Percentiles rank a stretch among this genome's conserved stretches.
These are phyloP conservation scores for Lignosus rhinocerotis DNA, from an alignment of 1,284 basidiomycete species.

Conservation along the genomic window DNA sequence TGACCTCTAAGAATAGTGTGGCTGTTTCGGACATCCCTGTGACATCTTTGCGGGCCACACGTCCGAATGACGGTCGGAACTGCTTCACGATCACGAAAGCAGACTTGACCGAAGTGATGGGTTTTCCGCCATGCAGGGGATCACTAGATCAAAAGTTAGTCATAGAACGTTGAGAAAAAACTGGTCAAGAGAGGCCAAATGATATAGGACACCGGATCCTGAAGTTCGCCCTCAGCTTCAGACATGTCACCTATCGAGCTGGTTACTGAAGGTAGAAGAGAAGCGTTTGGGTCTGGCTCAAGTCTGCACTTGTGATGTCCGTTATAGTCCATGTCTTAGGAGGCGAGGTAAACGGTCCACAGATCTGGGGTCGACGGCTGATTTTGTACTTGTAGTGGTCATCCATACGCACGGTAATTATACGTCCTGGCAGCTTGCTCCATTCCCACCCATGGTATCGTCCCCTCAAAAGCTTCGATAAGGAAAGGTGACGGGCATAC, in stretches of 20 bases:
- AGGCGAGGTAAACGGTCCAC: too few species aligned
- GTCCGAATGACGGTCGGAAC: constrained; percentile 49
- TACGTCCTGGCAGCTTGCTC: too few species aligned
- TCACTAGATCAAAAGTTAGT: constrained; percentile 4
- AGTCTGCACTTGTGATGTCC: too few species aligned
- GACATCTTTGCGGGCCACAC: constrained; percentile 42
- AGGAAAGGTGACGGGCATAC: constrained; percentile 2
- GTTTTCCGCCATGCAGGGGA: constrained; percentile 19
- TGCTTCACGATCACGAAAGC: constrained; percentile 40
- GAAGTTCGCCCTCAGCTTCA: too few species aligned
- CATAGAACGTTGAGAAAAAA: not conserved
- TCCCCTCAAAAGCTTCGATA: not conserved
- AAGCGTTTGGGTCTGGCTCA: too few species aligned
- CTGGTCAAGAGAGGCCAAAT: not conserved
- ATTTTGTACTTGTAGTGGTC: too few species aligned
- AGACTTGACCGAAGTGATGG: constrained; percentile 35
- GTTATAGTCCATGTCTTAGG: too few species aligned
- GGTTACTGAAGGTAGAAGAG: too few species aligned
- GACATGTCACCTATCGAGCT: too few species aligned
- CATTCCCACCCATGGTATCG: not conserved
- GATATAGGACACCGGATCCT: too few species aligned
- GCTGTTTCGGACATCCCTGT: constrained; percentile 36
- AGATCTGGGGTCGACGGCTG: too few species aligned
- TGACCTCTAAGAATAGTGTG: constrained; percentile 51
- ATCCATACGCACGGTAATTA: too few species aligned